Evolutionary conservation across 1,284 basidiomycete genomes (phyloP).

Genomic region (Ganoderma leucocontextum): DNA sequence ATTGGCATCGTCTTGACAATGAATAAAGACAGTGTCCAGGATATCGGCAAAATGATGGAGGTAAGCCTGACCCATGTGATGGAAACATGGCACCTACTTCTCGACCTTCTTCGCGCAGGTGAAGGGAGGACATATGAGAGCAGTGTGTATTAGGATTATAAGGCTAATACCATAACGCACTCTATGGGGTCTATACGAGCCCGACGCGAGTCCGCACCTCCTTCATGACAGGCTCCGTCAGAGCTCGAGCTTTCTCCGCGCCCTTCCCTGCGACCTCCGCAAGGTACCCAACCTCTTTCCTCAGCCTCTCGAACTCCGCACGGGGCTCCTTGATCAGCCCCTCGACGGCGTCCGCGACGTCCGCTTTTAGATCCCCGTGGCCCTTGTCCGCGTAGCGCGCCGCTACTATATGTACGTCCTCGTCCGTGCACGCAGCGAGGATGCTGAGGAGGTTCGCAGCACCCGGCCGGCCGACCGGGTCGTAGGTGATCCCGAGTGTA

Average conservation of each 20-base stretch:
- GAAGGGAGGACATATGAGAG: background rate
- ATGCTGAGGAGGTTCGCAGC: slow-evolving; percentile 87
- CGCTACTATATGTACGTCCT: slow-evolving; percentile 57
- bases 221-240: slow-evolving; percentile 70
- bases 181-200: slow-evolving; percentile 43
- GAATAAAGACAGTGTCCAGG: too few species aligned
- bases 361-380: slow-evolving; percentile 76
- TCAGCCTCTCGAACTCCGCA: slow-evolving; percentile 71
- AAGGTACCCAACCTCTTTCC: slow-evolving; percentile 70
- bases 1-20: background rate
- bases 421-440: slow-evolving; percentile 71
- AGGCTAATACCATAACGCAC: background rate
- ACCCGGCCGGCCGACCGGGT: slow-evolving; percentile 81
- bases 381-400: slow-evolving; percentile 61
- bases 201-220: slow-evolving; percentile 78
- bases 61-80: background rate
- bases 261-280: slow-evolving; percentile 71
- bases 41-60: background rate
- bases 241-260: slow-evolving; percentile 65
- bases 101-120: too few species aligned
- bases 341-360: slow-evolving; percentile 79
- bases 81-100: too few species aligned
- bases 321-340: slow-evolving; percentile 76
- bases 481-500: slow-evolving; percentile 75
- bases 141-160: slow-evolving; percentile 12